Evolutionary conservation across 2,329 filamentous ascomycete genomes (phyloP).

Genomic region (Monosporascus sp.): DNA sequence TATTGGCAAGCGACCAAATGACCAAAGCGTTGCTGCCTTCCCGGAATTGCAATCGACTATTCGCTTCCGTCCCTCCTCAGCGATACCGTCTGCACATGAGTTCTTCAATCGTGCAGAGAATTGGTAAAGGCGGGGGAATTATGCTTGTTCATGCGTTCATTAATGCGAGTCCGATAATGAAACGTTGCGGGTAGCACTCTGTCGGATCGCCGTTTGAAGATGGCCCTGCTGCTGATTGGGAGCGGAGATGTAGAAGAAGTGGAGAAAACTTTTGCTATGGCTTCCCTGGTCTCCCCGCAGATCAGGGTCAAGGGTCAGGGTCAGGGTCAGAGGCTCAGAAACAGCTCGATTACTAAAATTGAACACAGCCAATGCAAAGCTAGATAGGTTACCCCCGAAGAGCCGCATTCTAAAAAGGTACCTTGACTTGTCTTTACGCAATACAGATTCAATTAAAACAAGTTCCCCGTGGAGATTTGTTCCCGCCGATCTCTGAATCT

Average conservation of each 20-base stretch:
- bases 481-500: too few species aligned
- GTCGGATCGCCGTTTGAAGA: constrained; percentile 28
- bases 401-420: too few species aligned
- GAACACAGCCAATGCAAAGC: background rate
- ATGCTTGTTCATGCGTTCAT: background rate
- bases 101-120: background rate
- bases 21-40: too few species aligned
- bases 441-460: too few species aligned
- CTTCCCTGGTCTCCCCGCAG: background rate
- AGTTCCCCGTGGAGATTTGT: too few species aligned
- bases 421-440: too few species aligned
- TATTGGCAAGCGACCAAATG: too few species aligned
- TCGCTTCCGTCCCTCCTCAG: background rate
- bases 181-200: constrained; percentile 27
- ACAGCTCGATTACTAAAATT: background rate
- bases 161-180: constrained; percentile 12
- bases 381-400: background rate
- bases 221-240: constrained; percentile 18
- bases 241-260: background rate
- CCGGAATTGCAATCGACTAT: background rate
- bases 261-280: background rate
- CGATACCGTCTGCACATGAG: background rate
- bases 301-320: background rate
- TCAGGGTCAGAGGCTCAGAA: background rate
- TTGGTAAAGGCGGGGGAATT: background rate